Base-by-base conservation (phyloP, 2,329 filamentous ascomycete species). In the Thielaviopsis populi region DNA sequence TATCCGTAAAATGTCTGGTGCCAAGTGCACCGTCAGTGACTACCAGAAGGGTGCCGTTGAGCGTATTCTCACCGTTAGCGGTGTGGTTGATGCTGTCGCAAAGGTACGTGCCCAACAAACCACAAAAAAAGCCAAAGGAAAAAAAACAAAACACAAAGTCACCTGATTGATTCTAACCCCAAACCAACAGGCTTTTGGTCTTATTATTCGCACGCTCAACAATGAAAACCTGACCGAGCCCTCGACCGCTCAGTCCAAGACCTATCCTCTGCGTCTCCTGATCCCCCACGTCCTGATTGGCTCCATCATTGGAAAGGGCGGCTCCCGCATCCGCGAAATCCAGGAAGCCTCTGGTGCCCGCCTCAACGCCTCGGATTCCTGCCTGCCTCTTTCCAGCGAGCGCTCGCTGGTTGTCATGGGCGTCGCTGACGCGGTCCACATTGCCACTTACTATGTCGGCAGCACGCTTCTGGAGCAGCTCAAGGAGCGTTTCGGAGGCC, bases 1-100 rank as follows among this genome's bases (percentile, higher is more conserved):
- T 77, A 97, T 99, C 72, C 86, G 94, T 69, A 90, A 89, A 73
- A 81, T 96, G 77, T 96, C 94, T 62, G 91, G 91, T 70, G 94
- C 94, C 69, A 97, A 97, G 78, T 99, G 94, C 79, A 99, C 94
- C 59, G 94, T 99, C 70, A 96, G 91, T 77, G 94, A 99, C 76
- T 99, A 97, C 72, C 89, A 95, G 70, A 90, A 95, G 72, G 94
- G 94, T 69, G 94, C 94, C 63, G 91, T 97, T 41, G 94, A 99
- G 79, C 89, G 94, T 73, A 96, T 99, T 71, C 80, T 99, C 71
- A 99, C 94, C 40, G 94, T 99, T 67, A 97, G 92, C 75, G 94
- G 94, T 67, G 87, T 90, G 69, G 92, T 97, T 69, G 94, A 99
- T 77, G 92, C 92, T 69, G 91, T 91, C 68, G 94, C 94, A 69